Evolutionary conservation across 305 asterid species (phyloP), one percentile per base, ranked within the genome.

Genomic region (Fraxinus ornus): DNA sequence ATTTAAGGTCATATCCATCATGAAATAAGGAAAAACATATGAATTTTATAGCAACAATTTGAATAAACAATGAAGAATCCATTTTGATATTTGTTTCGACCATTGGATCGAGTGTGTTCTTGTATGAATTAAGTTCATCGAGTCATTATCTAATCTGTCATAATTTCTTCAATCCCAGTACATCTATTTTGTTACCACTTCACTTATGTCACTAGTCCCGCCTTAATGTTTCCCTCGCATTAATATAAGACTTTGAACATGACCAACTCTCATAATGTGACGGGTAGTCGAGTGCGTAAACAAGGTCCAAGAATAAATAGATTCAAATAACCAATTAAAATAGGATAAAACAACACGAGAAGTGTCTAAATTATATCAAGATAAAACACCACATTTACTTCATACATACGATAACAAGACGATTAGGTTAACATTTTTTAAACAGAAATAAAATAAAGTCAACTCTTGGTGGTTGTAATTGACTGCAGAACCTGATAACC

Each of bases 391-490:
- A 44, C 52, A 10, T 85, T 82, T 73, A 87, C 84, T 86, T 83
- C 87, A 81, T 80, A 71, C 41, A 68, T 68, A 78, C 3, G 60
- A 47, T 3, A 47, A 49, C 60, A 66, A n/a, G 76, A 3, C 1
- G 3, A 70, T 37, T 12, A 49, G 70, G 3, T 37, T 35, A 75
- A 81, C 17, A 9, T 26, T 22, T 37, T 62, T 75, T 36, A 8
- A 75, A 9, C 47, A 0, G 13, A 47, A 57, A 49, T 15, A 49
- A 4, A 15, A 21, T 7, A 60, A 87, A 88, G 94, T 89, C 96
- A 89, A 89, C 93, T 81, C 19, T 76, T 74, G 75, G 5, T 68
- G 82, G 82, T 78, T 64, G 83, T 77, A 80, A 83, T 88, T 80
- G 83, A 81, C 81, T 72, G 77, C 79, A 79, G 75, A 72, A 82